Evolutionary conservation across 106 monocot genomes (phyloP).

Genomic region (Dendrobium huoshanense): DNA sequence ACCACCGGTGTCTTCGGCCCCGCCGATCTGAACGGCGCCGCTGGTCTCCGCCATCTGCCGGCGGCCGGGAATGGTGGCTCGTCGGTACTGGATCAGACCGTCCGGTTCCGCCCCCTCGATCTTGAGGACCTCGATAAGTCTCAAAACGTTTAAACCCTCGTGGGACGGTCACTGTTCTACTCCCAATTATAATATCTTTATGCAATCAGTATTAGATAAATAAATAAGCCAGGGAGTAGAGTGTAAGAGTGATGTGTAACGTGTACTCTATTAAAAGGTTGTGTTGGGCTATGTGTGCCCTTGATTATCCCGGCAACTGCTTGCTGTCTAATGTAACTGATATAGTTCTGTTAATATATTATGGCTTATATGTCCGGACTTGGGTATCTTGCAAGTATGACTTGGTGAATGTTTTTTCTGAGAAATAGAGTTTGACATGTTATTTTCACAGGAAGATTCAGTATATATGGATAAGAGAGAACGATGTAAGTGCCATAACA

Average conservation of each 20-base stretch:
- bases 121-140: slow-evolving; percentile 77
- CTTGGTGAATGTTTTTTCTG: no score
- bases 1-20: slow-evolving; percentile 57
- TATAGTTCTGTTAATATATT: neutral
- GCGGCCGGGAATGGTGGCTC: slow-evolving; percentile 3
- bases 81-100: slow-evolving; percentile 52
- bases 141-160: slow-evolving; percentile 1
- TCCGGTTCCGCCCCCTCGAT: slow-evolving; percentile 72
- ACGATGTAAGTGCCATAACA: no score
- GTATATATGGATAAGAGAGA: no score
- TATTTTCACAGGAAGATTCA: no score
- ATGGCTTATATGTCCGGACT: no score
- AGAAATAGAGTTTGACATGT: no score
- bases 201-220: neutral
- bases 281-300: neutral
- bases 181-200: neutral
- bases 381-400: no score
- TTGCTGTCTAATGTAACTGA: neutral
- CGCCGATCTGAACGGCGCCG: slow-evolving; percentile 7
- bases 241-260: neutral
- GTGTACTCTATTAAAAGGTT: neutral
- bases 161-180: neutral
- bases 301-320: neutral
- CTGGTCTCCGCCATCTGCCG: slow-evolving; percentile 1
- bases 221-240: neutral